Conservation (phyloP, 768 basidiomycete genomes). For the Xerocomus brunneocitrinus region DNA sequence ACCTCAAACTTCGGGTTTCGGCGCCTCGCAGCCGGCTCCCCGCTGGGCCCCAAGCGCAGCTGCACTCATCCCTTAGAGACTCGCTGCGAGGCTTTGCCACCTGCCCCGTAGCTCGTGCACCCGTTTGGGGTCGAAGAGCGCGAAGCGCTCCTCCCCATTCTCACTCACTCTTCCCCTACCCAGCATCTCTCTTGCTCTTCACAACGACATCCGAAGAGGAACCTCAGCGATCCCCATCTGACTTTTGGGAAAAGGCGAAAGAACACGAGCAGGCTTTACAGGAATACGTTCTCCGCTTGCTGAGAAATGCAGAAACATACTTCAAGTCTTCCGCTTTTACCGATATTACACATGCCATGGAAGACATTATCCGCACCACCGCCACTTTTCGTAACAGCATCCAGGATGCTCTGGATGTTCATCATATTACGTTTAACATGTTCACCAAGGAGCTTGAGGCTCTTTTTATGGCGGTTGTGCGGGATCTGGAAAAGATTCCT, state of each 20-base stretch:
- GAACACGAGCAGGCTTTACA: constrained; percentile 1
- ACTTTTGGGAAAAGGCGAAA: constrained; percentile 12
- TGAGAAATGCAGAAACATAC: background rate
- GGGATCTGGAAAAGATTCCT: constrained; percentile 2
- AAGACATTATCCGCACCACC: constrained; percentile 10
- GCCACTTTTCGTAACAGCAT: constrained; percentile 11
- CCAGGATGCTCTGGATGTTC: constrained; percentile 4
- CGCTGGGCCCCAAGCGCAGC: no score
- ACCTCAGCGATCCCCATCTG: background rate
- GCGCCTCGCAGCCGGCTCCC: no score
- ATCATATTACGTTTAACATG: background rate
- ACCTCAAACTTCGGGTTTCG: no score
- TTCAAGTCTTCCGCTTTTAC: constrained; percentile 8
- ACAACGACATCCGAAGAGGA: background rate
- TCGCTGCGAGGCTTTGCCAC: no score
- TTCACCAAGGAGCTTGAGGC: constrained; percentile 11
- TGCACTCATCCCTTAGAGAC: no score
- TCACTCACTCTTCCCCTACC: no score
- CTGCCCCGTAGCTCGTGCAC: no score
- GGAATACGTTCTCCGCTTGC: constrained; percentile 4
- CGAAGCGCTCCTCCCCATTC: no score
- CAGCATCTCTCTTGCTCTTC: no score
- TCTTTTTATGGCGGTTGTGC: constrained; percentile 1
- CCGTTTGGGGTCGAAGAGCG: no score
- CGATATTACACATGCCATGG: constrained; percentile 1